These are phyloP conservation scores for Byssoonygena ceratinophila DNA, from an alignment of 2,329 filamentous ascomycete genomes.

Conservation along the genomic window DNA sequence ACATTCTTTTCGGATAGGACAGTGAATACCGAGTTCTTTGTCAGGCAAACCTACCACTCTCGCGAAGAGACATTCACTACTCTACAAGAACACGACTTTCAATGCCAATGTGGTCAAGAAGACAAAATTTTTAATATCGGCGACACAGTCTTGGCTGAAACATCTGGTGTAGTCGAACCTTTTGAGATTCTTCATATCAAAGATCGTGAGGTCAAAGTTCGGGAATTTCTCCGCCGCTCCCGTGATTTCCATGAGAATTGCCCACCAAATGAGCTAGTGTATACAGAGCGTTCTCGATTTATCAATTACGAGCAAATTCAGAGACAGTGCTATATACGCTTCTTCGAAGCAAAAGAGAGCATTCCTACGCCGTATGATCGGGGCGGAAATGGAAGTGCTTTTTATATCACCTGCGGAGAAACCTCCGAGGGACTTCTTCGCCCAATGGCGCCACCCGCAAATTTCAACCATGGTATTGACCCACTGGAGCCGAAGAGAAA, in stretches of 20 bases:
- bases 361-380: slow-evolving; percentile 56
- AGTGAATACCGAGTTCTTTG: slow-evolving; percentile 47
- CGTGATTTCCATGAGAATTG: slow-evolving; percentile 34
- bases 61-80: slow-evolving; percentile 53
- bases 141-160: slow-evolving; percentile 49
- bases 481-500: slow-evolving; percentile 30
- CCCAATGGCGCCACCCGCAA: slow-evolving; percentile 18
- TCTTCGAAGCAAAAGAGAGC: slow-evolving; percentile 35
- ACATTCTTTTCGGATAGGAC: slow-evolving; percentile 45
- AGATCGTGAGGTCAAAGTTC: slow-evolving; percentile 34
- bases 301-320: slow-evolving; percentile 38
- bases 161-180: slow-evolving; percentile 43
- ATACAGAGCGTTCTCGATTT: slow-evolving; percentile 37
- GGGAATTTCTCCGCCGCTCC: slow-evolving; percentile 44
- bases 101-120: slow-evolving; percentile 38
- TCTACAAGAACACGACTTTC: slow-evolving; percentile 45
- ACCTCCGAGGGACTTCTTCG: slow-evolving; percentile 12
- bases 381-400: slow-evolving; percentile 55
- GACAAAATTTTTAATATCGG: slow-evolving; percentile 38
- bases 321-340: slow-evolving; percentile 50
- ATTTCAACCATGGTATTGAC: slow-evolving; percentile 48
- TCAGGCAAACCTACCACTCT: slow-evolving; percentile 58
- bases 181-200: slow-evolving; percentile 45
- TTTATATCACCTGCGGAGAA: slow-evolving; percentile 47
- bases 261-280: slow-evolving; percentile 44